Conservation (phyloP, 495 filamentous ascomycete species). For the Neurospora pannonica region DNA sequence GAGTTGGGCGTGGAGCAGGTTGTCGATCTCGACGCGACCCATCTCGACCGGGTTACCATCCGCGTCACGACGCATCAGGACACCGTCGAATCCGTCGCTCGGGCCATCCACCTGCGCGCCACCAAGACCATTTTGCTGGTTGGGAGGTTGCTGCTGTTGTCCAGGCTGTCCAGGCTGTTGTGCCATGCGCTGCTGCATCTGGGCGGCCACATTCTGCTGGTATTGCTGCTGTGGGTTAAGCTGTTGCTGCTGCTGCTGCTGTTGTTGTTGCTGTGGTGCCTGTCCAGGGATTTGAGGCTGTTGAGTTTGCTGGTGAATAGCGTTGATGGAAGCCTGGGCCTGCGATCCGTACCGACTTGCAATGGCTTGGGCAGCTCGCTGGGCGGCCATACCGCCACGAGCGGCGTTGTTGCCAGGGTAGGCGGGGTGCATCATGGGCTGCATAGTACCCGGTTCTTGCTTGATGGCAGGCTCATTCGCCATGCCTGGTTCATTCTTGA, state of each 20-base stretch:
- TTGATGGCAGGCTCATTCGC: constrained; percentile 33
- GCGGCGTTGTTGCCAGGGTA: constrained; percentile 7
- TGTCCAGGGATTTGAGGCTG: constrained; percentile 7
- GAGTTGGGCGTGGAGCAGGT: constrained; percentile 54
- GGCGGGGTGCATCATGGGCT: not conserved
- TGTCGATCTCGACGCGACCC: constrained; percentile 49
- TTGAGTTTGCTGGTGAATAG: constrained; percentile 31
- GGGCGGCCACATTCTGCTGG: constrained; percentile 9
- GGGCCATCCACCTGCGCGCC: constrained; percentile 41
- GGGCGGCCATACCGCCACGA: constrained; percentile 39
- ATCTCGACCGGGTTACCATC: constrained; percentile 32
- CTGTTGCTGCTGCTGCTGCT: constrained; percentile 38
- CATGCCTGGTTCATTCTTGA: constrained; percentile 69
- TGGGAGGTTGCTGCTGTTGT: constrained; percentile 29
- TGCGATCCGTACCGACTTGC: constrained; percentile 61
- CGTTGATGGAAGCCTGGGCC: constrained; percentile 59
- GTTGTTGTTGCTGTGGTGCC: constrained; percentile 20
- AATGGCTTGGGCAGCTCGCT: constrained; percentile 57
- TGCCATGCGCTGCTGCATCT: constrained; percentile 28
- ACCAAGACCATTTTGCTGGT: constrained; percentile 31
- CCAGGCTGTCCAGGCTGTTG: constrained; percentile 15
- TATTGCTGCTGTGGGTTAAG: constrained; percentile 30
- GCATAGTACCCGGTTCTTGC: constrained; percentile 24
- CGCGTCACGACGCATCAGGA: constrained; percentile 35
- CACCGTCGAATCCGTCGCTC: constrained; percentile 38